Evolutionary conservation across 2,329 filamentous ascomycete species (phyloP), one percentile per base, ranked within the genome.

Genomic region (Aspergillus sp.): DNA sequence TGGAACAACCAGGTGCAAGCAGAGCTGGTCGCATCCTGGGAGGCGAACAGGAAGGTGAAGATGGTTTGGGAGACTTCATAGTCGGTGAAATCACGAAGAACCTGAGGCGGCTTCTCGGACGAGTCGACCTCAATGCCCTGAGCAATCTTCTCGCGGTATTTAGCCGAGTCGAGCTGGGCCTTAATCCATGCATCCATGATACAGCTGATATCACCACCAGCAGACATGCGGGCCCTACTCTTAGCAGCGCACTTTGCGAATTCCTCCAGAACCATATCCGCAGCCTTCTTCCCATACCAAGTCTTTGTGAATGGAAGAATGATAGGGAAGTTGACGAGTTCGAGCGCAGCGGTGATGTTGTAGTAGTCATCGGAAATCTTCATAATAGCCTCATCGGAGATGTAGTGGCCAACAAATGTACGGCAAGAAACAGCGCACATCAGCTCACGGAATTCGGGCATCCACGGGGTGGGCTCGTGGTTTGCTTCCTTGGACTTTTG

Each of bases 271-370:
- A 96, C 91, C 87, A 96, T 91, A 70, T 96, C 91, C 58, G 93
- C 88, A 31, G 92, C 91, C 80, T 93, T 96, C 84, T 97, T 96
- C 68, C 93, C 95, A 71, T 96, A 96, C 92, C 92, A 98, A 5
- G 92, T 92, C 81, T 92, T 93, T 73, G 93, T 97, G 82, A 86
- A 98, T 40, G 93, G 93, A 41, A 98, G 78, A 73, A 98, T 97
- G 77, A 98, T 90, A 59, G 95, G 93, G 81, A 98, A 96, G 82
- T 98, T 98, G 82, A 99, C 95, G 47, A 98, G 85, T 77, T 99
- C 95, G 66, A 98, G 85, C 21, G 95, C 95, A 57, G 90, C 93
- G 14, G 95, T 98, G 73, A 98, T 96, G 64, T 93, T 85, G 78
- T 96, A 98, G 80, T 96, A 99, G 78, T 98, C 93, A 76, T 96